These are phyloP conservation scores for Termitomyces titanicus DNA, from an alignment of 768 basidiomycete genomes.

Conservation along the genomic window DNA sequence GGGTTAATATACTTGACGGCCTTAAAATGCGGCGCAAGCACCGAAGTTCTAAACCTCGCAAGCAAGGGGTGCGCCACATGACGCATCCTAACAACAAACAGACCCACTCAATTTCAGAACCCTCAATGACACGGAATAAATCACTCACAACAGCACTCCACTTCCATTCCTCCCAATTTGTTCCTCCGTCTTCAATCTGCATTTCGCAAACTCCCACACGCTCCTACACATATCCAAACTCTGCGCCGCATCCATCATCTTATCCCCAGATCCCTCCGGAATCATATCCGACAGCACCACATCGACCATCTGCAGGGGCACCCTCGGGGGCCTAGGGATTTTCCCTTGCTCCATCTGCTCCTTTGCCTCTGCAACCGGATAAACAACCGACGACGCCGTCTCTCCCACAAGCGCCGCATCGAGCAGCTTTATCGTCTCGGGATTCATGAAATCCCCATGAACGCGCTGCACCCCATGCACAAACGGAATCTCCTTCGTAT, in stretches of 20 bases:
- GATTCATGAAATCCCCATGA: conserved; percentile 72
- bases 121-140: conserved; percentile 5
- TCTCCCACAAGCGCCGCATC: conserved; percentile 21
- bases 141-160: conserved; percentile 55
- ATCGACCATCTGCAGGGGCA: conserved; percentile 50
- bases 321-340: conserved; percentile 4
- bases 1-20: conserved; percentile 55
- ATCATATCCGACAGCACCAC: conserved; percentile 90
- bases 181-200: conserved; percentile 45
- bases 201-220: conserved; percentile 63
- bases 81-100: conserved; percentile 58
- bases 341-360: background rate
- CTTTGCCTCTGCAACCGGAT: too few species aligned
- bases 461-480: conserved; percentile 74
- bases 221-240: conserved; percentile 72
- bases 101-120: background rate
- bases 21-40: conserved; percentile 59
- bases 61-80: conserved; percentile 76
- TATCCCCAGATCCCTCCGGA: conserved; percentile 71
- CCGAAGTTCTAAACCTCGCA: conserved; percentile 51
- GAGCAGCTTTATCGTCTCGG: conserved; percentile 43
- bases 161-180: conserved; percentile 38
- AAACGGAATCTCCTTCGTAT: conserved; percentile 65
- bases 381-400: background rate
- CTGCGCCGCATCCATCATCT: conserved; percentile 55